Percentiles rank a stretch among this genome's conserved stretches.
These are phyloP conservation scores for Brassica hybrid DNA, from an alignment of 441 rosid species.

Conservation along the genomic window DNA sequence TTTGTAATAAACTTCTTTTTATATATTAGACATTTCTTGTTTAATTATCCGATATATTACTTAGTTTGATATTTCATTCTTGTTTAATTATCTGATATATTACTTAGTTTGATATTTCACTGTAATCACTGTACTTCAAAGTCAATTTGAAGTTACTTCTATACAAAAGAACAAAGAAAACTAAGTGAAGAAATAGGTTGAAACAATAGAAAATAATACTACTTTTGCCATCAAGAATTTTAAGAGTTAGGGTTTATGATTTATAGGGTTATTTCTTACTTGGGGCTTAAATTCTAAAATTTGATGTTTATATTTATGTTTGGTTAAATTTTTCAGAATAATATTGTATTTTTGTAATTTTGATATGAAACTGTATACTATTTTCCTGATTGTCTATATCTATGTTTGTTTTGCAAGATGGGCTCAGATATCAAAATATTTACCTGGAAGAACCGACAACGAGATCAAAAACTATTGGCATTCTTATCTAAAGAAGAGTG, in stretches of 20 bases:
- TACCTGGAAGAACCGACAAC: constrained; percentile 90
- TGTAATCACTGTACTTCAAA: neutral
- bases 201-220: neutral
- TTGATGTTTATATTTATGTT: neutral
- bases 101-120: too few species aligned
- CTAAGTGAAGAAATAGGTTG: neutral
- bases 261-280: constrained; percentile 1
- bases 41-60: too few species aligned
- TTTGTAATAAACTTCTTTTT: too few species aligned
- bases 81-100: too few species aligned
- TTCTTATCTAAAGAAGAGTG: constrained; percentile 73
- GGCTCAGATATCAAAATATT: constrained; percentile 77
- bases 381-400: neutral
- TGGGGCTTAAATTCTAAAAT: neutral
- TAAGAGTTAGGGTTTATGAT: neutral
- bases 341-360: neutral
- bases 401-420: constrained; percentile 49
- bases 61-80: too few species aligned
- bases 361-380: neutral
- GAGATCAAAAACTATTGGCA: constrained; percentile 95
- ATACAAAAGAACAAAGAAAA: neutral
- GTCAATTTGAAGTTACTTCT: neutral
- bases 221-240: neutral
- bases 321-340: neutral
- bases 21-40: too few species aligned